These are phyloP conservation scores for Breviolum minutum DNA, from an alignment of 73 alveolate species.

Conservation along the genomic window DNA sequence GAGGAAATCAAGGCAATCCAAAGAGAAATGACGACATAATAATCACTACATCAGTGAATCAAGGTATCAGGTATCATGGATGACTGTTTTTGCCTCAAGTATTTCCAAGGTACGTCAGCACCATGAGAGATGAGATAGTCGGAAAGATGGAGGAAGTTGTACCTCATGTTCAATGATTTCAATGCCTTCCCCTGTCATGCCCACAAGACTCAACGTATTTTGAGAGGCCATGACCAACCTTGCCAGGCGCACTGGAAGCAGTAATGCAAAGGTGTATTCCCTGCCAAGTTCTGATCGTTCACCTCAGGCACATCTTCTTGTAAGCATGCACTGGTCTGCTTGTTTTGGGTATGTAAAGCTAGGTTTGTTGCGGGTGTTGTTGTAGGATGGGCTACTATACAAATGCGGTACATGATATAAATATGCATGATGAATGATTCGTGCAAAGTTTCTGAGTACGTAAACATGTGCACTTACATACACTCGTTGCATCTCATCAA, in stretches of 20 bases:
- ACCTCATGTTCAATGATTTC: background rate
- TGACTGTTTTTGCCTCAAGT: too few species aligned
- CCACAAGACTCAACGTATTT: background rate
- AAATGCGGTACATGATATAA: background rate
- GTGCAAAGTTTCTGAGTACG: background rate
- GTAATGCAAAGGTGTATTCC: conserved; percentile 86
- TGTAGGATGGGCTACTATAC: background rate
- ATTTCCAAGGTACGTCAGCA: conserved; percentile 38
- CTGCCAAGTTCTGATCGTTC: conserved; percentile 65
- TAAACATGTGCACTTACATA: too few species aligned
- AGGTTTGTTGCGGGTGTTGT: background rate
- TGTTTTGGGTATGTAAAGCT: too few species aligned
- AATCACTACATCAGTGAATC: too few species aligned
- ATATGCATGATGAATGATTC: background rate
- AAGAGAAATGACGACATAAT: too few species aligned
- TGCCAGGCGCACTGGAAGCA: conserved; percentile 64
- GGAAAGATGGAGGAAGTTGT: conserved; percentile 85
- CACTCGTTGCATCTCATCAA: too few species aligned
- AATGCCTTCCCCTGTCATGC: background rate
- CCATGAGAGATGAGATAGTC: conserved; percentile 80
- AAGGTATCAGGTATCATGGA: too few species aligned
- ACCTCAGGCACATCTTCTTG: conserved; percentile 10
- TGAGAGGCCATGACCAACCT: too few species aligned
- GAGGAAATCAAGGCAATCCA: too few species aligned
- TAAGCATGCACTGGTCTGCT: background rate